Evolutionary conservation across 1,284 basidiomycete genomes (phyloP).

Genomic region (Termitomyces sp.): DNA sequence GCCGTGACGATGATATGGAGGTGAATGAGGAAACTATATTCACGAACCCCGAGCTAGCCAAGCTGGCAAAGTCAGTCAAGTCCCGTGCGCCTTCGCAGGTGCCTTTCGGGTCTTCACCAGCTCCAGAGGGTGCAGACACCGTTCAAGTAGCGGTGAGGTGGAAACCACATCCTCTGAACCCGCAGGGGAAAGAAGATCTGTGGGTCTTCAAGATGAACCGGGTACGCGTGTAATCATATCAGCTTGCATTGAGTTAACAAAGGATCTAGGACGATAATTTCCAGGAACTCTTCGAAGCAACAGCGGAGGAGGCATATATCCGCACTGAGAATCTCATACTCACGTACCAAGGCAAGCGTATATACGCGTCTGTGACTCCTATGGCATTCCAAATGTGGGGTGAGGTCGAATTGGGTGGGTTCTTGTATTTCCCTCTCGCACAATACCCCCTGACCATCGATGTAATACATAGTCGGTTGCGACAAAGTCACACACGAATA

Average conservation of each 20-base stretch:
- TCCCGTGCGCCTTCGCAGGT: slow-evolving; percentile 22
- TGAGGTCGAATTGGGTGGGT: slow-evolving; percentile 59
- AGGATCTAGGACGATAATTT: slow-evolving; percentile 54
- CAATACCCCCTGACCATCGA: not conserved
- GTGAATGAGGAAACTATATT: slow-evolving; percentile 46
- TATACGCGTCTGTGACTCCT: slow-evolving; percentile 65
- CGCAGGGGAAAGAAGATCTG: slow-evolving; percentile 30
- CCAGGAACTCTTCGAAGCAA: slow-evolving; percentile 52
- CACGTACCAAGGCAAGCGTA: slow-evolving; percentile 50
- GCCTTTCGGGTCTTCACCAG: slow-evolving; percentile 20
- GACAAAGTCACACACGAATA: slow-evolving; percentile 58
- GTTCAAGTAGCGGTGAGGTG: slow-evolving; percentile 55
- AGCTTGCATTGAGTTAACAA: not conserved
- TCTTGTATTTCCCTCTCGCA: not conserved
- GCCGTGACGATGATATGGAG: slow-evolving; percentile 44
- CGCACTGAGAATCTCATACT: slow-evolving; percentile 49
- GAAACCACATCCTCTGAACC: slow-evolving; percentile 56
- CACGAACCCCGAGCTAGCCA: slow-evolving; percentile 57
- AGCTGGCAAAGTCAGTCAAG: slow-evolving; percentile 41
- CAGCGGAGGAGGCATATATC: slow-evolving; percentile 55
- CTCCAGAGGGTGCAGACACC: slow-evolving; percentile 32
- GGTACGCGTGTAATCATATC: slow-evolving; percentile 33
- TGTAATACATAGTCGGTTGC: slow-evolving; percentile 63
- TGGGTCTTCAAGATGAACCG: slow-evolving; percentile 55
- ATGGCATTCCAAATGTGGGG: slow-evolving; percentile 60